These are phyloP conservation scores for Gossypium herbaceum DNA, from an alignment of 345 rosid species.

Conservation along the genomic window DNA sequence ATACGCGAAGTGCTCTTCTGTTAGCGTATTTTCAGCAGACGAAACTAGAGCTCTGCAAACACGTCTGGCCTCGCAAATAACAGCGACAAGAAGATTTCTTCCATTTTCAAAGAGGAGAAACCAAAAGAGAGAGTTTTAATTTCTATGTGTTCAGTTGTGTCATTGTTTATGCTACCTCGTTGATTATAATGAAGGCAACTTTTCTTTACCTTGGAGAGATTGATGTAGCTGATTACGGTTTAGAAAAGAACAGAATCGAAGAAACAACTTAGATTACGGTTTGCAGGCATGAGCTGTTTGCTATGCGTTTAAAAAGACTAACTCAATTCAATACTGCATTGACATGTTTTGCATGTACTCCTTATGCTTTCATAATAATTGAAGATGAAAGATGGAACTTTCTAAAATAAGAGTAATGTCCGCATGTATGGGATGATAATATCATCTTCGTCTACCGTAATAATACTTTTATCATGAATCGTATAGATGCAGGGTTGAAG, in stretches of 20 bases:
- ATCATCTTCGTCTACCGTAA: too few species aligned
- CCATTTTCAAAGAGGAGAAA: conserved; percentile 18
- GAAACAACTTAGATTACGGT: too few species aligned
- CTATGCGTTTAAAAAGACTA: too few species aligned
- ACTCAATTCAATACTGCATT: too few species aligned
- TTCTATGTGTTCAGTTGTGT: neutral
- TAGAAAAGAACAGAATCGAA: neutral
- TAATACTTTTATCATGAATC: too few species aligned
- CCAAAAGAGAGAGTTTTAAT: conserved; percentile 20
- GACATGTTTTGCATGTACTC: too few species aligned
- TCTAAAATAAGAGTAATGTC: too few species aligned
- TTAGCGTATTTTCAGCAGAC: neutral
- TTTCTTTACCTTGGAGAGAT: conserved; percentile 89
- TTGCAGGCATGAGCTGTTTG: too few species aligned
- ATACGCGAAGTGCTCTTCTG: neutral
- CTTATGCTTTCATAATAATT: too few species aligned
- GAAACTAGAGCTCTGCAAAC: neutral
- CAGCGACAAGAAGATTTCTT: neutral
- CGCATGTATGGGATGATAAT: too few species aligned
- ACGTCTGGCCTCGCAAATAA: conserved; percentile 26
- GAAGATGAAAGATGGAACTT: too few species aligned
- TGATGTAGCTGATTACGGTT: conserved; percentile 45
- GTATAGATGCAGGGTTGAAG: too few species aligned
- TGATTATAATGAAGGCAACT: conserved; percentile 32
- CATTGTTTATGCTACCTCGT: neutral